These are phyloP conservation scores for Glycine soja DNA, from an alignment of 306 rosid species.

Conservation along the genomic window DNA sequence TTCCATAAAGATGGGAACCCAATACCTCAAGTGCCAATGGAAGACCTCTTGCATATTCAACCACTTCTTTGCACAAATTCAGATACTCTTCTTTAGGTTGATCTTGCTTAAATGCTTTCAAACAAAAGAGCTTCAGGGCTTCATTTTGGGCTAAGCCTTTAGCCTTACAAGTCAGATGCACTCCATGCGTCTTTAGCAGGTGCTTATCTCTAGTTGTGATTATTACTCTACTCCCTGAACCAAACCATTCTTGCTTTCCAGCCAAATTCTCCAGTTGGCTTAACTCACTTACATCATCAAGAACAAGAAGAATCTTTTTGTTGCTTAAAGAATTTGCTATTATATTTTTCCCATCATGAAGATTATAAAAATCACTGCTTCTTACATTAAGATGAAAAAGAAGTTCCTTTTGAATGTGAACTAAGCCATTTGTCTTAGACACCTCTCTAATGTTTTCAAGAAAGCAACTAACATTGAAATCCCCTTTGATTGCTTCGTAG, in stretches of 20 bases:
- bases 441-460: constrained; percentile 45
- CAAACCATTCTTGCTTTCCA: constrained; percentile 50
- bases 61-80: constrained; percentile 38
- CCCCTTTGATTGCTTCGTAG: constrained; percentile 37
- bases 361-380: neutral
- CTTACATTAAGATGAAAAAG: constrained; percentile 34
- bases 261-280: constrained; percentile 47
- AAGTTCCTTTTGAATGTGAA: constrained; percentile 44
- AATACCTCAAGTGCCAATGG: constrained; percentile 52
- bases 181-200: constrained; percentile 41
- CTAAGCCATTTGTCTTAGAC: constrained; percentile 33
- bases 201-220: constrained; percentile 51
- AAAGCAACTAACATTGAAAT: constrained; percentile 44
- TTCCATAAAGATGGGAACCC: constrained; percentile 47
- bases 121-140: constrained; percentile 45
- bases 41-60: constrained; percentile 46
- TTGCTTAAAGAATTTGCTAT: constrained; percentile 27
- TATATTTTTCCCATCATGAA: constrained; percentile 41
- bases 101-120: constrained; percentile 47
- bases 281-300: constrained; percentile 54
- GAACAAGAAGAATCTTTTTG: constrained; percentile 45
- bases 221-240: constrained; percentile 52
- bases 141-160: constrained; percentile 9
- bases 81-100: constrained; percentile 41
- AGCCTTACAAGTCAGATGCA: constrained; percentile 2